Evolutionary conservation across 768 basidiomycete species (phyloP).

Genomic region (Saitozyma sp.): DNA sequence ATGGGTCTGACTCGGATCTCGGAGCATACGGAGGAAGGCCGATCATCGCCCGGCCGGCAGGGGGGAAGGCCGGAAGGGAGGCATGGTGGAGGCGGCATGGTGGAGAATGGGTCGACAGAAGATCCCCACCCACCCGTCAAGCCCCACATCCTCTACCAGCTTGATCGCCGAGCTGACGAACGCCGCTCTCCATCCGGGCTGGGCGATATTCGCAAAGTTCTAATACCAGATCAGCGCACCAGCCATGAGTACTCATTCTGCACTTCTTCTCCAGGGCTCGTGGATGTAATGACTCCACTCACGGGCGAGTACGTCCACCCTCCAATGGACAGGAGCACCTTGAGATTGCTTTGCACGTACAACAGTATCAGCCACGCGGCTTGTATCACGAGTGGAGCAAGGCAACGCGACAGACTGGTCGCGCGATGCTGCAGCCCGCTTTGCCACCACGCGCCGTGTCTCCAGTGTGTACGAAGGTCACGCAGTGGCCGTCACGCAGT

Average conservation of each 20-base stretch:
- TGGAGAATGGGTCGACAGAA: not conserved
- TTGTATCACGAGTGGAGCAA: not conserved
- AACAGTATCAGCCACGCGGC: not conserved
- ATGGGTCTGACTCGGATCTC: no score
- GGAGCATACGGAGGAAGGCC: not conserved
- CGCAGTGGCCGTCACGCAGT: not conserved
- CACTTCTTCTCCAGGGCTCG: no score
- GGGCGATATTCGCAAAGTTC: conserved; percentile 75
- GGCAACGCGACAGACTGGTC: not conserved
- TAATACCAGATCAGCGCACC: conserved; percentile 37
- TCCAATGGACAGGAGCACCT: conserved; percentile 77
- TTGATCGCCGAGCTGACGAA: conserved; percentile 81
- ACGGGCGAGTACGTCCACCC: conserved; percentile 62
- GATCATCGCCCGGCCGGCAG: not conserved
- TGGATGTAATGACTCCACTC: not conserved
- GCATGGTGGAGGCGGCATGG: not conserved
- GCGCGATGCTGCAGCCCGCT: no score
- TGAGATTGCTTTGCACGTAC: conserved; percentile 53
- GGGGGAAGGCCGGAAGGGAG: not conserved
- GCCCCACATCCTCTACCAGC: conserved; percentile 82
- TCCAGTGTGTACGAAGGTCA: not conserved
- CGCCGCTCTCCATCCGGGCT: conserved; percentile 62
- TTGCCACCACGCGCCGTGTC: no score
- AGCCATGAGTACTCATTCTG: no score
- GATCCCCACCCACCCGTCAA: conserved; percentile 64